A percentile compares a stretch with the other conserved stretches of the same genome.
Conservation (phyloP, 2,329 filamentous ascomycete species). For the Diaporthe vexans region DNA sequence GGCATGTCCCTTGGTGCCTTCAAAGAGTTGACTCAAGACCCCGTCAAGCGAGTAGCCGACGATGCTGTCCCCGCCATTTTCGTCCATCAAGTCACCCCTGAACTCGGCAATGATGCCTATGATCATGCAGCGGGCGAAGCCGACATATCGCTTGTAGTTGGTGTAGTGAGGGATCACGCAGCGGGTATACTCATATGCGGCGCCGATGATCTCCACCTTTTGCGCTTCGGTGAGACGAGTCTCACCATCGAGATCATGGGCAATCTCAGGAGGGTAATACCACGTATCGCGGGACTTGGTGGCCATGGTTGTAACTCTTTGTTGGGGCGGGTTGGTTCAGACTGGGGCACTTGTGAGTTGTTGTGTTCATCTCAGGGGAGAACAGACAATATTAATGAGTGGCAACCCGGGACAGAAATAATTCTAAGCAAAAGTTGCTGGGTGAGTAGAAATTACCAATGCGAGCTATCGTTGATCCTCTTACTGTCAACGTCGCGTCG, state of each 20-base stretch:
- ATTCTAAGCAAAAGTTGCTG: neutral
- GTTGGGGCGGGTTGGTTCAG: neutral
- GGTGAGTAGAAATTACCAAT: neutral
- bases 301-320: neutral
- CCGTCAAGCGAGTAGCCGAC: slow-evolving; percentile 44
- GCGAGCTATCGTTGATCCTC: neutral
- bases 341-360: neutral
- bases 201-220: slow-evolving; percentile 43
- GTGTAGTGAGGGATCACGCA: slow-evolving; percentile 47
- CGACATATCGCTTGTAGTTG: slow-evolving; percentile 46
- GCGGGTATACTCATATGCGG: slow-evolving; percentile 47
- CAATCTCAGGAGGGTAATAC: slow-evolving; percentile 41
- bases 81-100: slow-evolving; percentile 43
- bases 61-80: slow-evolving; percentile 34
- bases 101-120: slow-evolving; percentile 46
- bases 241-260: slow-evolving; percentile 35
- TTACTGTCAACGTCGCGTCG: neutral
- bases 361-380: too few species aligned
- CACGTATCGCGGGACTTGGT: slow-evolving; percentile 21
- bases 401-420: neutral
- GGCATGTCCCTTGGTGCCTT: slow-evolving; percentile 37
- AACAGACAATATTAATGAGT: neutral
- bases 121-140: slow-evolving; percentile 45
- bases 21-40: slow-evolving; percentile 42
- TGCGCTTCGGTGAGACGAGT: slow-evolving; percentile 28